Evolutionary conservation across 169 alveolate genomes (phyloP).

Genomic region (Eimeria zaria): DNA sequence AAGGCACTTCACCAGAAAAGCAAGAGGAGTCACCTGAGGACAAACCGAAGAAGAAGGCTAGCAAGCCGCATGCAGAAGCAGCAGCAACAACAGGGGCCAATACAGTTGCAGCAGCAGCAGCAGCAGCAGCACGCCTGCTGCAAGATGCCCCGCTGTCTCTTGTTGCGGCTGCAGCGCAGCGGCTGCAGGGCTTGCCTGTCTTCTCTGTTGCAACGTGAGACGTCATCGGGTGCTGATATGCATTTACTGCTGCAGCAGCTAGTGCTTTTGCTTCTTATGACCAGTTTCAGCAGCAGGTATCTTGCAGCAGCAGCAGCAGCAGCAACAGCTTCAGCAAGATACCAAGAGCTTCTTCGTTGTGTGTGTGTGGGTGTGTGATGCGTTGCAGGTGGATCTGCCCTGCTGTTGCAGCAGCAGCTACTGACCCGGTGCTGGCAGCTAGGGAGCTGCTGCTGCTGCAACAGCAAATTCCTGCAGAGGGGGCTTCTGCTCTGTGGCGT

Average conservation of each 20-base stretch:
- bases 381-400: background rate
- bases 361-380: no score
- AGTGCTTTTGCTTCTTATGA: background rate
- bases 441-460: constrained; percentile 44
- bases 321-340: background rate
- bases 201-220: constrained; percentile 23
- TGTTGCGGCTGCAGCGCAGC: constrained; percentile 15
- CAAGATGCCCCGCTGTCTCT: constrained; percentile 16
- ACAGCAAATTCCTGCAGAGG: constrained; percentile 37
- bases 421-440: background rate
- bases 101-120: constrained; percentile 27
- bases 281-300: background rate
- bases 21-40: background rate
- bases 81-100: constrained; percentile 1
- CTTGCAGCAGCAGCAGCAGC: constrained; percentile 13
- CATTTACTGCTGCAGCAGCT: constrained; percentile 2
- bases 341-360: background rate
- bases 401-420: constrained; percentile 39
- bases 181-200: constrained; percentile 23
- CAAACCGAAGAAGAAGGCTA: background rate
- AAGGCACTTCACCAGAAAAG: background rate
- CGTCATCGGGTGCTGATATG: background rate
- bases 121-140: constrained; percentile 37
- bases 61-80: background rate
- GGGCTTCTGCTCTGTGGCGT: constrained; percentile 44